These are phyloP conservation scores for Trypanosoma conorhini DNA, from an alignment of 208 protist species.

Conservation along the genomic window DNA sequence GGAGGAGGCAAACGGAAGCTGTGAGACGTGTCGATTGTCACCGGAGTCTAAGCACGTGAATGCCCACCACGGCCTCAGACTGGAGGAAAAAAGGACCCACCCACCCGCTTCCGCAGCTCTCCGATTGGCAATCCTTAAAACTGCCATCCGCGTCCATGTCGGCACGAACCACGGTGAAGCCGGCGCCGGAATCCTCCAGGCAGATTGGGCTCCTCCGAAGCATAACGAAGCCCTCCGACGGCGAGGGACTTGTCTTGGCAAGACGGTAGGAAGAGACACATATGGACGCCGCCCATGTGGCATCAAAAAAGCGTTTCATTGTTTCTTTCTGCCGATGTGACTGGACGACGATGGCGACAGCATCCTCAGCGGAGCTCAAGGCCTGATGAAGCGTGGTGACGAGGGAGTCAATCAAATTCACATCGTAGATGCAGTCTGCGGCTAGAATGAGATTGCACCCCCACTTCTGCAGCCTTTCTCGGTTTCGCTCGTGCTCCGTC, in stretches of 20 bases:
- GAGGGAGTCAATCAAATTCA: slow-evolving; percentile 51
- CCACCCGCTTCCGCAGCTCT: slow-evolving; percentile 17
- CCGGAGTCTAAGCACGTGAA: slow-evolving; percentile 48
- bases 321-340: slow-evolving; percentile 78
- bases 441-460: slow-evolving; percentile 62
- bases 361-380: slow-evolving; percentile 9
- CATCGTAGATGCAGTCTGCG: slow-evolving; percentile 86
- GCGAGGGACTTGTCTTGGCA: not conserved
- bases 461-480: slow-evolving; percentile 41
- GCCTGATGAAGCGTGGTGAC: slow-evolving; percentile 50
- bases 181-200: not conserved
- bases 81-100: slow-evolving; percentile 67
- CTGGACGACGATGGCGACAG: slow-evolving; percentile 72
- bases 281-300: slow-evolving; percentile 21
- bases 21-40: not conserved
- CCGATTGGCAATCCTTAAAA: slow-evolving; percentile 2
- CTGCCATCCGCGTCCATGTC: slow-evolving; percentile 1
- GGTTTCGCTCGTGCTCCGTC: slow-evolving; percentile 41
- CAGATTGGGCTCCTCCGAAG: not conserved
- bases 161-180: slow-evolving; percentile 7
- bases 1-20: not conserved
- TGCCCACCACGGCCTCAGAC: slow-evolving; percentile 68
- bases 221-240: not conserved
- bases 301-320: slow-evolving; percentile 78
- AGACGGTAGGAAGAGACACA: slow-evolving; percentile 22